Percentiles rank a stretch among this genome's conserved stretches.
Conservation (phyloP, 495 filamentous ascomycete genomes). For the Lasiosphaeria ovina region DNA sequence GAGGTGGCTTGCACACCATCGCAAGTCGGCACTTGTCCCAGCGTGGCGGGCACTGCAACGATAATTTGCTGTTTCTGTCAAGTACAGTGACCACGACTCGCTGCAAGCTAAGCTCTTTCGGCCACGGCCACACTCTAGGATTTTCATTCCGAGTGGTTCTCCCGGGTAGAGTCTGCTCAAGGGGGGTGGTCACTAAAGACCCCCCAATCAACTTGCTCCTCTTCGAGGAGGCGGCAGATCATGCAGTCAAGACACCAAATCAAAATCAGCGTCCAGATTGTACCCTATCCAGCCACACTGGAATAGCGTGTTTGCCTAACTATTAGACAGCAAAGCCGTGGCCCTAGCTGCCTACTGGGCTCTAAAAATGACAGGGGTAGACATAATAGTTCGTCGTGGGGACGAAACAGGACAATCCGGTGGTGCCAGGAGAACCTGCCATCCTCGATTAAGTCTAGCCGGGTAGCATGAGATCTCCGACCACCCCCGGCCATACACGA, state of each 20-base stretch:
- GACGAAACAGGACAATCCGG: background rate
- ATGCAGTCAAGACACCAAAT: background rate
- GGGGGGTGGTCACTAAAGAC: background rate
- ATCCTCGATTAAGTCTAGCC: background rate
- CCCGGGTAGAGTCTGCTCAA: background rate
- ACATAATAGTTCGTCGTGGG: background rate
- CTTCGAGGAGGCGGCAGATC: background rate
- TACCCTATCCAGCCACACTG: background rate
- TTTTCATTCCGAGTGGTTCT: constrained; percentile 19
- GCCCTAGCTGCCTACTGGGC: background rate
- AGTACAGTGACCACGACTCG: constrained; percentile 19
- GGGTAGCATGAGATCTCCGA: constrained; percentile 4
- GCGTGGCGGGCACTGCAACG: background rate
- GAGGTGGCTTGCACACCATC: constrained; percentile 1
- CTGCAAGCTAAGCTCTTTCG: constrained; percentile 23
- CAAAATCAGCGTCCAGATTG: background rate
- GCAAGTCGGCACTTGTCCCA: constrained; percentile 7
- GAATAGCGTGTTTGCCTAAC: constrained; percentile 9
- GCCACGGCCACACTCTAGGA: constrained; percentile 1
- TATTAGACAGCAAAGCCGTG: background rate
- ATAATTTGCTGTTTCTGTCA: constrained; percentile 6
- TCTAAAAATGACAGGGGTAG: background rate
- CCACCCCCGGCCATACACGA: constrained; percentile 6
- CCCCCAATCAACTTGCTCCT: constrained; percentile 9
- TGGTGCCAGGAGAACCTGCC: constrained; percentile 2